Percentiles rank a stretch among this genome's conserved stretches.
Evolutionary conservation across 2,329 filamentous ascomycete species (phyloP).

Genomic region (Aspergillus viridinutans): DNA sequence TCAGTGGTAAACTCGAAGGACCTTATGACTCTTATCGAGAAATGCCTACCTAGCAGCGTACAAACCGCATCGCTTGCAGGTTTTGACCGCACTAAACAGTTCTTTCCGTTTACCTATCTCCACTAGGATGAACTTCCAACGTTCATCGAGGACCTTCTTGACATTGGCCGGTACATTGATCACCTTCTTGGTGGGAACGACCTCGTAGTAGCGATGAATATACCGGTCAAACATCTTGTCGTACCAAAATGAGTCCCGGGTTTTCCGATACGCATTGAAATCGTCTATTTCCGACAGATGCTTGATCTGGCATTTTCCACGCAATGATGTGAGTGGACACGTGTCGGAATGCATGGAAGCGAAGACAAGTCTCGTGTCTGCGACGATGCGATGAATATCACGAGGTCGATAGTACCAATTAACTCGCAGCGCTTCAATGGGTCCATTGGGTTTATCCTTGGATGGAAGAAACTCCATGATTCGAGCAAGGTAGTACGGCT

Average conservation of each 20-base stretch:
- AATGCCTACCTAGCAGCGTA: slow-evolving; percentile 80
- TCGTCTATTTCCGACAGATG: slow-evolving; percentile 83
- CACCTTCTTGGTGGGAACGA: slow-evolving; percentile 85
- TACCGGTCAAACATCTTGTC: slow-evolving; percentile 97
- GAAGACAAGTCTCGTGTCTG: slow-evolving; percentile 86
- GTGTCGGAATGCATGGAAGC: slow-evolving; percentile 99
- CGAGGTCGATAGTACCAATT: slow-evolving; percentile 99
- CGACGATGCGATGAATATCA: slow-evolving; percentile 87
- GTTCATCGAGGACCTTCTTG: slow-evolving; percentile 90
- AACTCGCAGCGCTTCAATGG: slow-evolving; percentile 81
- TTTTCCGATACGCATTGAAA: slow-evolving; percentile 78
- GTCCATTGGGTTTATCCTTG: slow-evolving; percentile 66
- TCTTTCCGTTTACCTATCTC: slow-evolving; percentile 93
- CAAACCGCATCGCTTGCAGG: slow-evolving; percentile 84
- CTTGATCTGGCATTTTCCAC: slow-evolving; percentile 86
- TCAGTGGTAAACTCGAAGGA: slow-evolving; percentile 14
- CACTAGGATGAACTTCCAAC: slow-evolving; percentile 94
- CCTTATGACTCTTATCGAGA: not conserved
- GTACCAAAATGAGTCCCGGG: slow-evolving; percentile 88
- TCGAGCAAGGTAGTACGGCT: slow-evolving; percentile 94
- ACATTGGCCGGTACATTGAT: slow-evolving; percentile 95
- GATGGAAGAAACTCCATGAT: slow-evolving; percentile 96
- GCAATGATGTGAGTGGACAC: slow-evolving; percentile 83
- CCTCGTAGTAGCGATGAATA: slow-evolving; percentile 96
- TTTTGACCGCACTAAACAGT: slow-evolving; percentile 90